phyloP scores from a whole-genome alignment of 192 early-diverging fungal genomes.

The Phycomyces blakesleeanus region DNA sequence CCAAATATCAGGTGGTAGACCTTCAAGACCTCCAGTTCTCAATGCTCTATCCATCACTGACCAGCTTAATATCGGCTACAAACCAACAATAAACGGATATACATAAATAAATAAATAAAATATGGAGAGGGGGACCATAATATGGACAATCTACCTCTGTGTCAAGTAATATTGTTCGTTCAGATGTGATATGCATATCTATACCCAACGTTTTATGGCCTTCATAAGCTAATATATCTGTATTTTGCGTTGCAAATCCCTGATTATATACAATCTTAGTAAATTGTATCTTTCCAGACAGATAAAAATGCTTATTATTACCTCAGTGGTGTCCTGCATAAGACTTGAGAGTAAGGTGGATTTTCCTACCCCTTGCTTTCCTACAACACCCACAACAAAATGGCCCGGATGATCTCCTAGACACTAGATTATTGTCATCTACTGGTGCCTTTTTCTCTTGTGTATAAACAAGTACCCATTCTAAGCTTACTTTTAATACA shows the following conservation, averaged over 20 bases:
- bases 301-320: no score
- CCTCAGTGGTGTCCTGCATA: slow-evolving; percentile 28
- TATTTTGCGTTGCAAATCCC: slow-evolving; percentile 35
- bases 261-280: background rate
- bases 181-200: slow-evolving; percentile 62
- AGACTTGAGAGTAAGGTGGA: slow-evolving; percentile 57
- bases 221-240: slow-evolving; percentile 27
- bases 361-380: slow-evolving; percentile 64
- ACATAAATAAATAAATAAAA: no score
- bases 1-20: slow-evolving; percentile 39
- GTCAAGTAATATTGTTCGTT: slow-evolving; percentile 60
- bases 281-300: no score
- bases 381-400: slow-evolving; percentile 64
- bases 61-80: slow-evolving; percentile 50
- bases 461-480: background rate
- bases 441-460: background rate
- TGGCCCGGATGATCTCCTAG: slow-evolving; percentile 62
- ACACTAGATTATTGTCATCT: slow-evolving; percentile 16
- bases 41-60: slow-evolving; percentile 43
- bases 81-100: no score
- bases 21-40: slow-evolving; percentile 34
- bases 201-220: slow-evolving; percentile 54
- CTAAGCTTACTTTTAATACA: slow-evolving; percentile 9
- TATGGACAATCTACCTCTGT: slow-evolving; percentile 22
- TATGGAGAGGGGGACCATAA: background rate